Evolutionary conservation across 2,329 filamentous ascomycete species (phyloP), one percentile per base, ranked within the genome.

Genomic region (Byssochlamys sp.): DNA sequence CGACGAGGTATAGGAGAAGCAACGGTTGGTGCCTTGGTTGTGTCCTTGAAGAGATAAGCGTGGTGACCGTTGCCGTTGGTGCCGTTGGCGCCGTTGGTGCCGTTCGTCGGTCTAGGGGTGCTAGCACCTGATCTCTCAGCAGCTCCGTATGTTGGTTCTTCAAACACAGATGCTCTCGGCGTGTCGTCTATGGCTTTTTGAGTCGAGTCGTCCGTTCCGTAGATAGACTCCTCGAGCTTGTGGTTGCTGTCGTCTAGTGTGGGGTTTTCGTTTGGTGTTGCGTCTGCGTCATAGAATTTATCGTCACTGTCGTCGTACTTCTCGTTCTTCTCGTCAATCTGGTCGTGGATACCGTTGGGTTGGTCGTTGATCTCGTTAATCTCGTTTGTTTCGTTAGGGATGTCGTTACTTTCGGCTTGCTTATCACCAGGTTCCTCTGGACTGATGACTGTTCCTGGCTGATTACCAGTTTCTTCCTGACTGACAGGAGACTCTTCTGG

Each of bases 151-250:
- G 53, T 33, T 29, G 51, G 31, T 31, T 53, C 55, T 26, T 53
- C 58, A 57, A 57, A 39, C 35, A 33, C 39, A 19, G 39, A 3
- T 45, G 39, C 45, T 28, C 26, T 50, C 33, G 33, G 24, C 14
- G 5, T 50, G 27, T 54, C 48, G 50, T 62, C 58, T 35, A 26
- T 58, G 39, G 49, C 50, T 57, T 61, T 57, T 52, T 49, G 39
- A 19, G 19, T 45, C 14, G 19, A 45, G 9, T 45, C 39, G 39
- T 45, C 14, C 5, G 39, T 45, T 52, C 59, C 55, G 52, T 61
- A 59, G 51, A 58, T 56, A 52, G 55, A 52, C 35, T 56, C 45
- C n/a, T 45, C n/a, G n/a, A 10, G n/a, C 53, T 45, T 33, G 45
- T 52, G 45, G 12, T 35, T 51, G 12, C 29, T n/a, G 56, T 48